A percentile compares a stretch with the other conserved stretches of the same genome.
These are phyloP conservation scores for Trichosporon ovoides DNA, from an alignment of 1,284 basidiomycete species.

Conservation along the genomic window DNA sequence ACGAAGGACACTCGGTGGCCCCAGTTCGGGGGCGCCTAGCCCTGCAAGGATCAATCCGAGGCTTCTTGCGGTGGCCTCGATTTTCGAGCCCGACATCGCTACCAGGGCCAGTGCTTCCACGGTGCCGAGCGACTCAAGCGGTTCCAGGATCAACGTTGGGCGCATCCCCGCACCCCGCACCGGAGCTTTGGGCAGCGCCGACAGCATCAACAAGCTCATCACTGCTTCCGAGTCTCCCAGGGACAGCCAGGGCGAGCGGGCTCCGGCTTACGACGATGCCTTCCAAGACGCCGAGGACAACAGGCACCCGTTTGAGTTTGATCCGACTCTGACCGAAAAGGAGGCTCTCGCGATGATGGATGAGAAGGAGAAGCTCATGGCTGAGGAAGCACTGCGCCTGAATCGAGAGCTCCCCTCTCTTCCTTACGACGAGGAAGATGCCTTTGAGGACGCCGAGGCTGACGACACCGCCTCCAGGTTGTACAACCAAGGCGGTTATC, in stretches of 20 bases:
- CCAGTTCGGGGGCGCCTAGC: neutral
- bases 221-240: neutral
- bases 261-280: neutral
- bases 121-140: neutral
- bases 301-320: constrained; percentile 2
- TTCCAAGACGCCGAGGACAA: constrained; percentile 3
- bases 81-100: neutral
- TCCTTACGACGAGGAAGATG: neutral
- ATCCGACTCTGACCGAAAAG: neutral
- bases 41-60: neutral
- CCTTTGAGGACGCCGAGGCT: neutral
- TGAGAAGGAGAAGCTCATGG: constrained; percentile 2
- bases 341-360: neutral
- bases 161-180: neutral
- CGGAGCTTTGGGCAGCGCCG: neutral
- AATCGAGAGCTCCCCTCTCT: neutral
- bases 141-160: neutral
- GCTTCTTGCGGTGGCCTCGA: neutral
- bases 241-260: neutral
- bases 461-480: neutral
- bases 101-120: neutral
- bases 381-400: neutral
- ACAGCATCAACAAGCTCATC: neutral
- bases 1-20: neutral
- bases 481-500: neutral